phyloP scores from a whole-genome alignment of 352 stramenopile genomes.

The Globisporangium mamillatum region DNA sequence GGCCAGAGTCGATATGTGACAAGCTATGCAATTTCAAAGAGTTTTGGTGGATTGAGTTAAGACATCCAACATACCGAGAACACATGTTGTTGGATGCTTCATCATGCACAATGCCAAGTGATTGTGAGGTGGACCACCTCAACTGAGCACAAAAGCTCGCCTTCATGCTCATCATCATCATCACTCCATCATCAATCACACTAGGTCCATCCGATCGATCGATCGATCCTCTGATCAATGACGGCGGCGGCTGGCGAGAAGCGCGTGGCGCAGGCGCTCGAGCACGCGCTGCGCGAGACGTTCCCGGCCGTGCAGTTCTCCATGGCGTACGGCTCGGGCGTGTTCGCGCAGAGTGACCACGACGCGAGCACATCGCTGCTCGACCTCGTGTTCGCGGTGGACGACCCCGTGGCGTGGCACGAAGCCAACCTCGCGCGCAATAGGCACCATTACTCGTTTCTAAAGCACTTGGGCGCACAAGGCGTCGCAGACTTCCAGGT shows the following conservation, averaged over 20 bases:
- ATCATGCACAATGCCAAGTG: not conserved
- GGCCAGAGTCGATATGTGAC: not conserved
- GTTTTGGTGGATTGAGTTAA: not conserved
- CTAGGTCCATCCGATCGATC: not conserved
- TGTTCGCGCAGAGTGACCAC: conserved; percentile 79
- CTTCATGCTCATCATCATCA: not conserved
- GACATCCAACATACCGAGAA: not conserved
- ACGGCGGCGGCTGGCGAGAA: not conserved
- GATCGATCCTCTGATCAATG: not conserved
- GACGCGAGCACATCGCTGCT: conserved; percentile 80
- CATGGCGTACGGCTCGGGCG: conserved; percentile 84
- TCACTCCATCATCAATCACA: not conserved
- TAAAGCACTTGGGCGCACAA: conserved; percentile 62
- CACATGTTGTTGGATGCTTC: not conserved
- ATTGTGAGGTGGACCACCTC: not conserved
- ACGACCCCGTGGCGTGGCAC: conserved; percentile 81
- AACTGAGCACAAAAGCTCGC: not conserved
- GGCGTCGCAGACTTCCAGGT: conserved; percentile 62
- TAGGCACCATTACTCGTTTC: conserved; percentile 74
- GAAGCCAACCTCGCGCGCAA: conserved; percentile 73
- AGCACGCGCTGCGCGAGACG: conserved; percentile 45
- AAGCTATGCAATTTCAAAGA: not conserved
- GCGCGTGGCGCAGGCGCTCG: conserved; percentile 27
- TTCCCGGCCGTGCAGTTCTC: conserved; percentile 76
- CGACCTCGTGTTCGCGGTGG: conserved; percentile 86